A percentile compares a stretch with the other conserved stretches of the same genome.
Conservation (phyloP, 257 asterid genomes). For the Handroanthus guayacan region DNA sequence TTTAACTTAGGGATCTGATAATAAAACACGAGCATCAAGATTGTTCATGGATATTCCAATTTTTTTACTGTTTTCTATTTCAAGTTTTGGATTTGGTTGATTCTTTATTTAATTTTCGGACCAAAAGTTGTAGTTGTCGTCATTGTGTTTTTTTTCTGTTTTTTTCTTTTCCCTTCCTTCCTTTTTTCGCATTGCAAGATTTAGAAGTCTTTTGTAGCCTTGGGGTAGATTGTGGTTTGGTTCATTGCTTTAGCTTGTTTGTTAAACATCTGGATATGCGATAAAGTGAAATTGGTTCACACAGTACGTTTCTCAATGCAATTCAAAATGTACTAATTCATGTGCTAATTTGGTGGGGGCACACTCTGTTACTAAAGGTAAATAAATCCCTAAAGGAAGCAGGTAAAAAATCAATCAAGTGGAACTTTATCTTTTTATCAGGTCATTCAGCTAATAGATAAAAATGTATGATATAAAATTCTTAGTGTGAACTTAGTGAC, state of each 20-base stretch:
- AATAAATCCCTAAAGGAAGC: neutral
- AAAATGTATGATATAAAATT: neutral
- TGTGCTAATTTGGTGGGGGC: slow-evolving; percentile 23
- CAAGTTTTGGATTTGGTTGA: slow-evolving; percentile 7
- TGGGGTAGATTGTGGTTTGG: neutral
- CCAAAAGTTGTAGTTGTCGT: neutral
- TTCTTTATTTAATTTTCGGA: neutral
- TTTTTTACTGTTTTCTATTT: neutral
- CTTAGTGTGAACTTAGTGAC: neutral
- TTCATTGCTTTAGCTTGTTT: neutral
- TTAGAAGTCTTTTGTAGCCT: neutral
- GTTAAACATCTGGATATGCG: neutral
- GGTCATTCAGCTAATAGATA: neutral
- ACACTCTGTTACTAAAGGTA: slow-evolving; percentile 1
- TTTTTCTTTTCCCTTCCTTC: too few relatives aligned
- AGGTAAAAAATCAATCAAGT: neutral
- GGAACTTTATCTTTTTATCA: slow-evolving; percentile 7
- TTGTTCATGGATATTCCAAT: neutral
- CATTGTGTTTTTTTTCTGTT: too few relatives aligned
- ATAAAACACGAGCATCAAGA: neutral
- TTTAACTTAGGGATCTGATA: slow-evolving; percentile 19
- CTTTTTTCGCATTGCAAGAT: neutral
- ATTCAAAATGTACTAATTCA: neutral
- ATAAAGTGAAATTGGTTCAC: slow-evolving; percentile 6
- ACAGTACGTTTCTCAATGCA: neutral